These are phyloP conservation scores for Pittosporum tobira DNA, from an alignment of 129 eudicot species.

Conservation along the genomic window DNA sequence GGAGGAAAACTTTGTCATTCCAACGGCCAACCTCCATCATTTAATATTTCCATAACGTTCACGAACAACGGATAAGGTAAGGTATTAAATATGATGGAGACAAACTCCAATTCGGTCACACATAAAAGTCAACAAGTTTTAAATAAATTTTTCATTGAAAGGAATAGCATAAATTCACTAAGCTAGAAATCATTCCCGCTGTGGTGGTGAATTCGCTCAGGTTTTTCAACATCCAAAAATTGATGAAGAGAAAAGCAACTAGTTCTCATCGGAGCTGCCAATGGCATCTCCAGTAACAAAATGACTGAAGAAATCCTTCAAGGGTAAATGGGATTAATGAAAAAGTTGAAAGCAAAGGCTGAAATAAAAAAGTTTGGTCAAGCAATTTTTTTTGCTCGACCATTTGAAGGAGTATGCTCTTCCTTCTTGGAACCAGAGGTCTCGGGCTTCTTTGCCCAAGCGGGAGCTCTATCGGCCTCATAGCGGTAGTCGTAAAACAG, in stretches of 20 bases:
- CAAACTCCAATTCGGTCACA: background rate
- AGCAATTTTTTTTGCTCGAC: conserved; percentile 91
- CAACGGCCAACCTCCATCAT: no score
- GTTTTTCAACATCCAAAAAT: conserved; percentile 6
- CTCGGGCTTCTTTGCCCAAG: conserved; percentile 96
- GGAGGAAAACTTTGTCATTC: no score
- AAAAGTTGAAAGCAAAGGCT: conserved; percentile 7
- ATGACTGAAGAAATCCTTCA: conserved; percentile 9
- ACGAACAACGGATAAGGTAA: no score
- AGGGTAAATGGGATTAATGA: conserved; percentile 17
- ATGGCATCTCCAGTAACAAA: conserved; percentile 19
- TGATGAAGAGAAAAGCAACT: conserved; percentile 13
- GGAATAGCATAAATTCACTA: conserved; percentile 7
- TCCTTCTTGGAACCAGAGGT: conserved; percentile 75
- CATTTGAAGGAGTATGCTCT: conserved; percentile 55
- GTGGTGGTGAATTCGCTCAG: conserved; percentile 18
- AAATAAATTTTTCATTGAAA: no score
- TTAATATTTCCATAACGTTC: no score
- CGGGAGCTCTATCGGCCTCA: conserved; percentile 89
- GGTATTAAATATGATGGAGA: no score
- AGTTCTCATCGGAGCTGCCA: conserved; percentile 18
- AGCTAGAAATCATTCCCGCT: conserved; percentile 14
- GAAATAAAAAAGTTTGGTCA: conserved; percentile 17
- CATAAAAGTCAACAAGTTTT: conserved; percentile 19
- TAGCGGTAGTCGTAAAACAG: conserved; percentile 91